These are phyloP conservation scores for Botryosphaeria agaves DNA, from an alignment of 2,329 filamentous ascomycete species.

Conservation along the genomic window DNA sequence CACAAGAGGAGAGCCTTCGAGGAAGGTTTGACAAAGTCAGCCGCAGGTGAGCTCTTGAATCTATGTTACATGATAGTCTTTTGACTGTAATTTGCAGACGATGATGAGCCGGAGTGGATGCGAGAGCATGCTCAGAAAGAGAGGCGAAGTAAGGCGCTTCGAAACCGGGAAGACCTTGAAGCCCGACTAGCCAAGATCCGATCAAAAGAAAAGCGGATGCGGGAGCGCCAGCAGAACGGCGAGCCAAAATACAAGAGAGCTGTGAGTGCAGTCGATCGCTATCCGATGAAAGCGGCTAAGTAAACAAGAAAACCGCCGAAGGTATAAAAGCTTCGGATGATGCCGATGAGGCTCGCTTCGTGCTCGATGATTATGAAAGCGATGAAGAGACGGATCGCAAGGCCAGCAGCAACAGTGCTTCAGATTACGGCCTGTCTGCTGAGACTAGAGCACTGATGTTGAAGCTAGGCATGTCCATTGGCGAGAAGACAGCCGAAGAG, in stretches of 20 bases:
- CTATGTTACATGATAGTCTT: no score
- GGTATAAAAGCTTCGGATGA: conserved; percentile 7
- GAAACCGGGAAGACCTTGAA: conserved; percentile 56
- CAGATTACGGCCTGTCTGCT: conserved; percentile 41
- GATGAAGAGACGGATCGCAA: conserved; percentile 31
- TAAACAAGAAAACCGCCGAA: conserved; percentile 9
- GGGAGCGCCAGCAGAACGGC: conserved; percentile 31
- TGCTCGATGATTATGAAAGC: conserved; percentile 59
- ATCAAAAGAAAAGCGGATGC: conserved; percentile 42
- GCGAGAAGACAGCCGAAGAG: conserved; percentile 18
- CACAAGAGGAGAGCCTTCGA: conserved; percentile 49
- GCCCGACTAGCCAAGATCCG: conserved; percentile 47
- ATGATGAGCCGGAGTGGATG: conserved; percentile 74
- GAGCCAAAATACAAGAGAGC: conserved; percentile 31
- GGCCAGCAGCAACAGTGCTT: conserved; percentile 8
- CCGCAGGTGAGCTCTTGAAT: conserved; percentile 21
- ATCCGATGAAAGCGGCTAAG: conserved; percentile 1
- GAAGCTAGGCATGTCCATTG: conserved; percentile 27
- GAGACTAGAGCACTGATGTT: conserved; percentile 61
- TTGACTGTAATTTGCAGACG: conserved; percentile 13
- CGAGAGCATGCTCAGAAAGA: conserved; percentile 56
- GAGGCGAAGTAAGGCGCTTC: conserved; percentile 47
- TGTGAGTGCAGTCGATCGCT: conserved; percentile 10
- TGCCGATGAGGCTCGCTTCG: conserved; percentile 49
- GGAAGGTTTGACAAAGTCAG: conserved; percentile 29